Evolutionary conservation across 2,329 filamentous ascomycete species (phyloP).

Genomic region (Ampelomyces quisqualis): DNA sequence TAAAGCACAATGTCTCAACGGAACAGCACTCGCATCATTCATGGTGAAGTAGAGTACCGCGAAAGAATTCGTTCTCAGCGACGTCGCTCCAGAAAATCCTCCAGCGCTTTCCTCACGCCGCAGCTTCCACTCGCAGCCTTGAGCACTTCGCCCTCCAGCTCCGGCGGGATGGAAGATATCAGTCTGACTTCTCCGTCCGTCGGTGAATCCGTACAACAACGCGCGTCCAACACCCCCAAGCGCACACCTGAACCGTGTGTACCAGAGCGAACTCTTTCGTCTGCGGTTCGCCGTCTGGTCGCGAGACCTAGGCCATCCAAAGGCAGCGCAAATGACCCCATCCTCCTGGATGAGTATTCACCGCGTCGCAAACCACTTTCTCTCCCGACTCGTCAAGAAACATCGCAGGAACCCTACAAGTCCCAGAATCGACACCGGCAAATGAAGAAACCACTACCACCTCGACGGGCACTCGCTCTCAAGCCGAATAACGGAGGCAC

Average conservation of each 20-base stretch:
- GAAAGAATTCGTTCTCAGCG: no score
- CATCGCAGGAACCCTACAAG: slow-evolving; percentile 8
- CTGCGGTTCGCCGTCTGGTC: slow-evolving; percentile 1
- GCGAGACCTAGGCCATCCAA: slow-evolving; percentile 3
- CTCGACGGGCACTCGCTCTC: slow-evolving; percentile 6
- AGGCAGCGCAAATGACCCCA: slow-evolving; percentile 26
- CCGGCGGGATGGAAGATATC: slow-evolving; percentile 7
- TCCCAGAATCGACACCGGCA: slow-evolving; percentile 14
- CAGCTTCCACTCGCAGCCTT: neutral
- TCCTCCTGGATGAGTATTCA: slow-evolving; percentile 21
- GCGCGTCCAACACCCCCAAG: neutral
- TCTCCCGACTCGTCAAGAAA: neutral
- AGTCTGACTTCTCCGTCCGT: slow-evolving; percentile 14
- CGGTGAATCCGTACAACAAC: neutral
- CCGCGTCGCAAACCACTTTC: slow-evolving; percentile 4
- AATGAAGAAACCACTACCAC: slow-evolving; percentile 9
- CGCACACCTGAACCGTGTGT: neutral
- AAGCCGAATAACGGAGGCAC: slow-evolving; percentile 10
- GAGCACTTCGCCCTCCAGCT: neutral
- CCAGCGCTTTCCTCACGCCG: neutral
- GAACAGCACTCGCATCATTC: neutral
- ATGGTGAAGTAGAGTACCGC: no score
- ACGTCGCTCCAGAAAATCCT: neutral
- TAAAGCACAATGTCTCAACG: neutral
- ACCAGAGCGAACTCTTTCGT: neutral